These are phyloP conservation scores for Fusarium domesticum DNA, from an alignment of 2,329 filamentous ascomycete species.

Conservation along the genomic window DNA sequence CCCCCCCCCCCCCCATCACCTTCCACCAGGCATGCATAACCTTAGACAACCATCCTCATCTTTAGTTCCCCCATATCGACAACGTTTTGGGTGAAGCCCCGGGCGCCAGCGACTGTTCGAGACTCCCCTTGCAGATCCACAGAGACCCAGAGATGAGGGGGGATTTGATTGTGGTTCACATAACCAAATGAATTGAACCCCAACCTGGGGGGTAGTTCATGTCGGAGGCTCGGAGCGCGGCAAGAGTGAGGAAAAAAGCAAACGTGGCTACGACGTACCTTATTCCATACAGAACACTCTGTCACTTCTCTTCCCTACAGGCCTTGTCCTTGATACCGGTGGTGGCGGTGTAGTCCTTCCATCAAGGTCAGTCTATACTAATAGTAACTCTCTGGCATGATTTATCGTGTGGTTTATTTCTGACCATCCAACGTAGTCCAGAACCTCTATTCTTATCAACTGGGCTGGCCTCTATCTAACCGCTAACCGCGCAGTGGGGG, in stretches of 20 bases:
- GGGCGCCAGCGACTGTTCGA: slow-evolving; percentile 14
- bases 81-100: slow-evolving; percentile 6
- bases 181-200: background rate
- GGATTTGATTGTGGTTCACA: background rate
- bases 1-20: too few species aligned
- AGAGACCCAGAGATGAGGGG: background rate
- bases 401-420: background rate
- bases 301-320: background rate
- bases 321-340: background rate
- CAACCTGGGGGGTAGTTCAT: background rate
- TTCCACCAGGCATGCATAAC: too few species aligned
- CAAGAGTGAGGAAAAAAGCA: background rate
- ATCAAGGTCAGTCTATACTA: background rate
- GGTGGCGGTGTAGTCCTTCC: background rate
- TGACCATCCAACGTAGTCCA: background rate
- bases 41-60: background rate
- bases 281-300: too few species aligned
- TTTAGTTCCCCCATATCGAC: slow-evolving; percentile 15
- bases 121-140: slow-evolving; percentile 1
- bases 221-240: background rate
- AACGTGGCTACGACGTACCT: background rate
- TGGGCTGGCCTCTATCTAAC: too few species aligned
- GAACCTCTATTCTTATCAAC: background rate
- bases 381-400: background rate
- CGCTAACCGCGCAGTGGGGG: too few species aligned